Base-by-base conservation (phyloP, 495 filamentous ascomycete genomes). In the Aspergillus hancockii region DNA sequence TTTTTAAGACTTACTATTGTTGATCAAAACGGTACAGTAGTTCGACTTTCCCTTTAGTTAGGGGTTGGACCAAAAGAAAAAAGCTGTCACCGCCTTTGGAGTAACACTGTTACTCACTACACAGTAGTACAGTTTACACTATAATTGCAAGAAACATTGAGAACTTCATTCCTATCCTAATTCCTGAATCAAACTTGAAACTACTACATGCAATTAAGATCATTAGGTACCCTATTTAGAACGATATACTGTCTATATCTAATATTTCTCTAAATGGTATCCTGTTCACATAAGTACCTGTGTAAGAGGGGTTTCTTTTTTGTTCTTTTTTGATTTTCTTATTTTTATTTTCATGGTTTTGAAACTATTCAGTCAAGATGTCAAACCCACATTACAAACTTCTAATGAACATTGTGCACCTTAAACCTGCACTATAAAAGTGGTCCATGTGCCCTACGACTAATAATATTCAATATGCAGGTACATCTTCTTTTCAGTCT, bases 1-100 rank as follows among this genome's bases (percentile, higher is more conserved):
- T 46, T 54, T 60, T 53, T 32, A 49, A 41, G 34, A 28, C 7
- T 28, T 28, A 28, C 25, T 28, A 49, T 58, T 49, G 41, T 18
- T 28, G 58, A 22, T 22, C 8, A 18, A 47, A 47, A 8, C 25
- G 8, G 23, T 21, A 32, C 25, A 31, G 49, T 52, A 13, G 7
- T 14, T 52, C 25, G 22, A 51, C 23, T 18, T 28, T 7, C 18
- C n/a, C n/a, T n/a, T n/a, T 52, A 36, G 49, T 52, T 52, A 32
- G 49, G 49, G 49, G 28, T 52, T 47, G 40, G 40, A 21, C 5
- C 8, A n/a, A n/a, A n/a, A n/a, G n/a, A n/a, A n/a, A 43, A 21
- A 21, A 16, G 40, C 40, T 43, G 40, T 43, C 40, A 47, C 43
- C 43, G 43, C 43, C 43, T 47, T 47, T 22, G 19, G 16, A 13